Percentiles rank a stretch among this genome's conserved stretches.
Evolutionary conservation across 306 rosid species (phyloP).

Genomic region (Lotus japonicus): DNA sequence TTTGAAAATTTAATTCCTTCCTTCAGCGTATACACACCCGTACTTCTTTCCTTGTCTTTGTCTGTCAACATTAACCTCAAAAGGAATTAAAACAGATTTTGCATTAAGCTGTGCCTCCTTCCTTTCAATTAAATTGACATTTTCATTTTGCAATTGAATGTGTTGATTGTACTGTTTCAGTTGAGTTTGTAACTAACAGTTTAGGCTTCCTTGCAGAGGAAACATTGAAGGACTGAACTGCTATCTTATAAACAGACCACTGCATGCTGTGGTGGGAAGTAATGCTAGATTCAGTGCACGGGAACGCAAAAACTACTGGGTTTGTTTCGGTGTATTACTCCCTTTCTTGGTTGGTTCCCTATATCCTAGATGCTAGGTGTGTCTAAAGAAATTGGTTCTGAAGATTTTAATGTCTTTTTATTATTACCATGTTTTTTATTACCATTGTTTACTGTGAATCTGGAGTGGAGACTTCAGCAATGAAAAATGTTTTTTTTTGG

Average conservation of each 20-base stretch:
- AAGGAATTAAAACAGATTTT: background rate
- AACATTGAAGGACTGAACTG: constrained; percentile 25
- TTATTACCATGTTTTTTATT: background rate
- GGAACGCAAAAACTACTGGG: background rate
- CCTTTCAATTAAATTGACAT: too few relatives aligned
- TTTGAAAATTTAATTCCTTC: background rate
- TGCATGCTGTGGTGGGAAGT: background rate
- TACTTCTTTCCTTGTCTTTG: background rate
- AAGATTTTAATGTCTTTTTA: background rate
- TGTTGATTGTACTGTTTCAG: background rate
- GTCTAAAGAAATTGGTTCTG: background rate
- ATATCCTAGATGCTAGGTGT: background rate
- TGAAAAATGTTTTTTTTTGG: background rate
- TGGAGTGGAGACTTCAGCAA: background rate
- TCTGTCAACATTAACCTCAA: background rate
- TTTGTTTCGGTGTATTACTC: background rate
- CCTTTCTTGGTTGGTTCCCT: background rate
- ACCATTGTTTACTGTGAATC: too few relatives aligned
- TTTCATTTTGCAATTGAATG: background rate
- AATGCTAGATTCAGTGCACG: background rate
- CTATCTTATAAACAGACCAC: background rate
- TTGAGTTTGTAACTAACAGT: background rate
- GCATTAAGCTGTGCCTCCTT: background rate
- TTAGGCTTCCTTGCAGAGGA: constrained; percentile 44
- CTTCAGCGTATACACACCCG: background rate